Base-by-base conservation (phyloP, 768 basidiomycete species). In the Cyclocybe cylindracea region DNA sequence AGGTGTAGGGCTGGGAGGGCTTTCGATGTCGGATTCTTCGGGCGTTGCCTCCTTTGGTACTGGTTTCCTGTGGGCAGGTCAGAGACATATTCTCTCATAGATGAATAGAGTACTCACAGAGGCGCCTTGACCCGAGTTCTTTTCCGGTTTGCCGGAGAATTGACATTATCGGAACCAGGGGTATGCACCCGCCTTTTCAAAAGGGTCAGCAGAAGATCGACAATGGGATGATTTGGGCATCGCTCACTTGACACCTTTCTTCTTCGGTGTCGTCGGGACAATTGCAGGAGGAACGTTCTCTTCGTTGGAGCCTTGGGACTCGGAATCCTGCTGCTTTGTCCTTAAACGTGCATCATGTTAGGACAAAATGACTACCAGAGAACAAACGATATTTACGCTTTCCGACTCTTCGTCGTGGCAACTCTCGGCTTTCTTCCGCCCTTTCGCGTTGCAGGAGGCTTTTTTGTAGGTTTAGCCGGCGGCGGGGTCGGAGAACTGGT, bases 221-320 rank as follows among this genome's bases (percentile, higher is more conserved):
- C 7, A 13, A 18, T 5, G 11, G 10, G 35, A 35, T 3, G 43
- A 38, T 9, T 8, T 16, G 10, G 9, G 19, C 24, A 24, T 29
- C 8, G 57, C 64, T 51, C 37, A 72, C 69, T 70, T 72, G 7
- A 63, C 54, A 34, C 69, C 67, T 35, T 51, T 60, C 53, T 62
- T 67, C 56, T 66, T 69, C 7, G 69, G 70, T 2, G 69, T 69
- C 11, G 44, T 48, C 5, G 46, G 51, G 10, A 35, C 6, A 24
- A 36, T 53, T 39, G 55, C 48, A 32, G 56, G 59, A 13, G 50
- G 55, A 29, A 50, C 54, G 51, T 64, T 60, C 51, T 61, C 61
- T 19, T 55, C 60, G 32, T 59, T 57, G 9, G 61, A 61, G 35
- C 44, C 44, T 29, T 59, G 35, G 37, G 48, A 45, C 4, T 51